Evolutionary conservation across 2,329 filamentous ascomycete genomes (phyloP).

Genomic region (Hypocreales sp.): DNA sequence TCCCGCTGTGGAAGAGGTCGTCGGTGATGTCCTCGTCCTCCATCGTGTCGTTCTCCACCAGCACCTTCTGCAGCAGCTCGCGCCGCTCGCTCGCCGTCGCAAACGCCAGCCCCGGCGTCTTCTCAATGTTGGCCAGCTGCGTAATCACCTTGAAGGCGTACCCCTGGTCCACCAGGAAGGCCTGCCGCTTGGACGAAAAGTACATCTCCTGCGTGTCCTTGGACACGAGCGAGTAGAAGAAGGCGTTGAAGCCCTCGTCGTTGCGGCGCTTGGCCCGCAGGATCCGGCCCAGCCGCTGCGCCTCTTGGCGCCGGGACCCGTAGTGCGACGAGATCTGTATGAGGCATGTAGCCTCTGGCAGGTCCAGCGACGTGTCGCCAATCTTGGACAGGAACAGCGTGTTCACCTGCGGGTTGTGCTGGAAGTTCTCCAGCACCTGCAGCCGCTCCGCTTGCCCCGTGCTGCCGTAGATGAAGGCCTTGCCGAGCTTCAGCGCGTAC

Average conservation of each 20-base stretch:
- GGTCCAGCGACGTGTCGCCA: constrained; percentile 91
- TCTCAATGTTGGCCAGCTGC: constrained; percentile 78
- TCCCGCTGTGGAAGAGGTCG: constrained; percentile 24
- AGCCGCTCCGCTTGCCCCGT: constrained; percentile 78
- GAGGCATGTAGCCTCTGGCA: constrained; percentile 89
- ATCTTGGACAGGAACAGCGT: constrained; percentile 96
- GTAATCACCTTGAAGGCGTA: constrained; percentile 99
- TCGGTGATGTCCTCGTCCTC: constrained; percentile 51
- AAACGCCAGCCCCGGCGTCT: constrained; percentile 68
- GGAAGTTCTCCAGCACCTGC: constrained; percentile 82
- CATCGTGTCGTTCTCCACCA: constrained; percentile 70
- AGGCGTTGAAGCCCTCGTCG: constrained; percentile 96
- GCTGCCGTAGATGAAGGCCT: constrained; percentile 82
- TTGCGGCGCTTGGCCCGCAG: constrained; percentile 89
- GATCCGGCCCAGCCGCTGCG: constrained; percentile 83
- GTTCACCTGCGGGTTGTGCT: constrained; percentile 78
- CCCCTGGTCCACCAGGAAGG: constrained; percentile 92
- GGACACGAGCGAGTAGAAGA: constrained; percentile 94
- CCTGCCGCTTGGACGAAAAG: constrained; percentile 91
- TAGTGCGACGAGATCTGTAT: constrained; percentile 98
- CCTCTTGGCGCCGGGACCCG: constrained; percentile 90
- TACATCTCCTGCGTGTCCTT: constrained; percentile 98
- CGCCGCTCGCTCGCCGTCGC: constrained; percentile 64
- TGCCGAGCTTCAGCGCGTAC: constrained; percentile 71
- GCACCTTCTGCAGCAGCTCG: constrained; percentile 75